A percentile compares a stretch with the other conserved stretches of the same genome.
Conservation (phyloP, 805 yeast genomes). For the Ogataea zsoltii region DNA sequence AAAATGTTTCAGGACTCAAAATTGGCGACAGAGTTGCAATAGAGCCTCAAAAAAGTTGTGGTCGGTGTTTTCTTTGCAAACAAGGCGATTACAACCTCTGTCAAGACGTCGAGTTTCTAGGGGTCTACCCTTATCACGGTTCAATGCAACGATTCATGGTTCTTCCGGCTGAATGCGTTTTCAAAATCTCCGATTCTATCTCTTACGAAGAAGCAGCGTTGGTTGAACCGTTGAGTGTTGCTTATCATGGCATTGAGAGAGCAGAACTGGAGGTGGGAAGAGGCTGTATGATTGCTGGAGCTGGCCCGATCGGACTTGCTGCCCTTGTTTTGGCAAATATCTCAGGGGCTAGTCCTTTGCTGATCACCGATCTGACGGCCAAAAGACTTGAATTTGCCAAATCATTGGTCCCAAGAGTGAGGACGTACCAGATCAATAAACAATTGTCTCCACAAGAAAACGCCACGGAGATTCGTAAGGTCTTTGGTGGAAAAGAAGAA, state of each 20-base stretch:
- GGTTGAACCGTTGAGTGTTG: constrained; percentile 57
- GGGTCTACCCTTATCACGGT: constrained; percentile 41
- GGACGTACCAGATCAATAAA: too few species aligned
- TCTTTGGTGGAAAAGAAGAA: too few species aligned
- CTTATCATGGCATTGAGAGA: constrained; percentile 50
- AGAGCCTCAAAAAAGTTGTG: constrained; percentile 59
- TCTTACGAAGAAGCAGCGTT: constrained; percentile 54
- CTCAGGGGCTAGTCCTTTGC: constrained; percentile 53
- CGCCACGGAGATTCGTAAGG: too few species aligned
- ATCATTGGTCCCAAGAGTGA: constrained; percentile 30
- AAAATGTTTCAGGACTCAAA: constrained; percentile 38
- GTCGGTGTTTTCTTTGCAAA: constrained; percentile 38
- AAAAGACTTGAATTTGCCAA: constrained; percentile 49
- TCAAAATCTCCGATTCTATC: constrained; percentile 43
- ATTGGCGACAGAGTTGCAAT: constrained; percentile 43
- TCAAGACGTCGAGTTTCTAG: constrained; percentile 38
- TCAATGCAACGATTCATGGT: constrained; percentile 40
- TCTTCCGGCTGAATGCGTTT: constrained; percentile 35
- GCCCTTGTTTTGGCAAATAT: constrained; percentile 50
- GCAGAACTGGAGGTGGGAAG: constrained; percentile 49
- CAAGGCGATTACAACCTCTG: constrained; percentile 45
- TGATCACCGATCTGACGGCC: constrained; percentile 48
- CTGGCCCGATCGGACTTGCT: constrained; percentile 61
- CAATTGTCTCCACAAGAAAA: too few species aligned
- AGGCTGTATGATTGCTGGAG: constrained; percentile 51